phyloP scores from a whole-genome alignment of 2,329 filamentous ascomycete genomes.

The Xylaria arbuscula region DNA sequence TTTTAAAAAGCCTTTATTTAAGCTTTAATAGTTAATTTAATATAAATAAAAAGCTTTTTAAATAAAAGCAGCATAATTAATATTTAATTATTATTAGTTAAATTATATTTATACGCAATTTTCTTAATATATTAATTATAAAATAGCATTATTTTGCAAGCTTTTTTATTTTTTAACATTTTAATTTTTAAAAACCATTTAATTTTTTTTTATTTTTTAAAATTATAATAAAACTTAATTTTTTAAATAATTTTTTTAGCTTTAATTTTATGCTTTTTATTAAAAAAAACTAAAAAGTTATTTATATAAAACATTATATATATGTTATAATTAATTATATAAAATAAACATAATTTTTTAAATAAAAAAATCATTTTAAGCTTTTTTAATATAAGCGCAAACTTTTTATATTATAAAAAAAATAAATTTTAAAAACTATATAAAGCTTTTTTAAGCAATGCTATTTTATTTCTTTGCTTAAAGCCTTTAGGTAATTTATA shows the following conservation, averaged over 20 bases:
- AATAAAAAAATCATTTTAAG: neutral
- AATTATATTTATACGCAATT: neutral
- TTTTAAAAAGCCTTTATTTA: neutral
- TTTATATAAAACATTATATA: slow-evolving; percentile 10
- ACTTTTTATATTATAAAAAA: slow-evolving; percentile 12
- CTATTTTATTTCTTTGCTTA: neutral
- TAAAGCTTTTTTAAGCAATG: neutral
- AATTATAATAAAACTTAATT: too few species aligned
- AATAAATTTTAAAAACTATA: slow-evolving; percentile 2
- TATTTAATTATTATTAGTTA: neutral
- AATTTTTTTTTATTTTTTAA: neutral
- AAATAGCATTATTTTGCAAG: neutral
- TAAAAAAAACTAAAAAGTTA: neutral
- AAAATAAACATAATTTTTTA: neutral
- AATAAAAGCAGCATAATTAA: neutral
- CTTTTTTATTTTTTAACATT: neutral
- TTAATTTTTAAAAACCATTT: neutral
- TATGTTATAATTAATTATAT: neutral
- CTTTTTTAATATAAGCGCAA: neutral
- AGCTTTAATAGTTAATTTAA: neutral
- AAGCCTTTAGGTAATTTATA: neutral
- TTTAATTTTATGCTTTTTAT: neutral
- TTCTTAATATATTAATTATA: slow-evolving; percentile 8
- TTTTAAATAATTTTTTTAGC: neutral
- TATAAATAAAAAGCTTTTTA: neutral